Evolutionary conservation across 352 stramenopile species (phyloP), one percentile per base, ranked within the genome.

Genomic region (Halophytophthora polymorphica): DNA sequence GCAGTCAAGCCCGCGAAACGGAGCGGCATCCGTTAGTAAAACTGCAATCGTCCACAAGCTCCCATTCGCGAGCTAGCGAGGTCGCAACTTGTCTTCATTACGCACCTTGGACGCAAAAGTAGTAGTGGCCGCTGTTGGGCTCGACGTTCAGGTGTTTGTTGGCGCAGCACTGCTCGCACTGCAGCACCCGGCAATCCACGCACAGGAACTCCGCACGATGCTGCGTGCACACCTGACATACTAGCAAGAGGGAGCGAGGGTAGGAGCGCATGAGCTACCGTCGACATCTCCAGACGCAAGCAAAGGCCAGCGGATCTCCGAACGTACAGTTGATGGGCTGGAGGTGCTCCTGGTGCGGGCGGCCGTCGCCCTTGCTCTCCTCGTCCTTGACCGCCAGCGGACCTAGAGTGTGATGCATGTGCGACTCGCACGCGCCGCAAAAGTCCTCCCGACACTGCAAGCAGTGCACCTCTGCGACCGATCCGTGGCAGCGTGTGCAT

Each of bases 121-220:
- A 84, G n/a, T 74, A 69, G 47, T 90, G 79, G 3, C 29, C 33
- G 13, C 41, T 49, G 22, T 65, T 44, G 17, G 34, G 33, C 17
- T 63, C 59, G 22, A 45, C 21, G 17, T 66, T 54, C 41, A 61
- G 34, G 37, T 85, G 73, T 34, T 71, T 71, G 12, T 40, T 38
- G 0, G 58, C 58, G 50, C 75, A 88, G 61, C 80, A 90, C 3
- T 31, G 31, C n/a, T 83, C 66, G 23, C 80, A 90, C 52, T 85
- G 71, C 51, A 83, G 77, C 37, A 45, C 57, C 21, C 66, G 61
- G 56, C 80, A 90, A 28, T 67, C 66, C 2, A 71, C 14, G 45
- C 80, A 90, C 31, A 77, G 72, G 13, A 90, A 88, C 19, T 83
- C 72, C 25, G 71, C 46, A 1, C 35, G 48, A 10, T 71, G 72